Percentiles rank a stretch among this genome's conserved stretches.
These are phyloP conservation scores for Isabelozyma heimii DNA, from an alignment of 805 yeast species.

Conservation along the genomic window DNA sequence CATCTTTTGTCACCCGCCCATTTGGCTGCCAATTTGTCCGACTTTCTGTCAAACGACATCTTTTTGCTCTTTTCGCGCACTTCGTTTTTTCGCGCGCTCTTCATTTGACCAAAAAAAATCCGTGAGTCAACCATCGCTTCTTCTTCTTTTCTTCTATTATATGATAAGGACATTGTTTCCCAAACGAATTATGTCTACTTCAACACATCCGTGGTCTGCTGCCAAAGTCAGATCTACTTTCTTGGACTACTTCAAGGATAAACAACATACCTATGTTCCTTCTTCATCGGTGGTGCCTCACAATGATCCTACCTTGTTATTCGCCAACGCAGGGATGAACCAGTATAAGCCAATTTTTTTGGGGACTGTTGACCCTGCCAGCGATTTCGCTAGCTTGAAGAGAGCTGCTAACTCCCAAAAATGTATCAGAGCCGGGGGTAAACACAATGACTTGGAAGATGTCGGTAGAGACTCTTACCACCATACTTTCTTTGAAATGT, in stretches of 20 bases:
- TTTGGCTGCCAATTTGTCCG: too few species aligned
- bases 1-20: too few species aligned
- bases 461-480: slow-evolving; percentile 98
- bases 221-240: slow-evolving; percentile 76
- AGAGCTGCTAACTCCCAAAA: slow-evolving; percentile 95
- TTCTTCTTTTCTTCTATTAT: background rate
- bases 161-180: slow-evolving; percentile 12
- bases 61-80: too few species aligned
- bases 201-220: slow-evolving; percentile 38
- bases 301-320: slow-evolving; percentile 94
- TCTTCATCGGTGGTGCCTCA: slow-evolving; percentile 95
- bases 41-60: too few species aligned
- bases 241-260: slow-evolving; percentile 70
- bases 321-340: slow-evolving; percentile 99
- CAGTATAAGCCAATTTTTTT: slow-evolving; percentile 96
- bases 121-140: background rate
- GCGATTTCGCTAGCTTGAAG: slow-evolving; percentile 78
- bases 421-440: slow-evolving; percentile 99
- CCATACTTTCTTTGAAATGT: slow-evolving; percentile 98
- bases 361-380: slow-evolving; percentile 95
- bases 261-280: slow-evolving; percentile 77
- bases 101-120: background rate
- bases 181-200: slow-evolving; percentile 19
- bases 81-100: background rate
- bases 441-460: slow-evolving; percentile 96